Evolutionary conservation across 2,329 filamentous ascomycete species (phyloP), one percentile per base, ranked within the genome.

Genomic region (Kalmusia sp.): DNA sequence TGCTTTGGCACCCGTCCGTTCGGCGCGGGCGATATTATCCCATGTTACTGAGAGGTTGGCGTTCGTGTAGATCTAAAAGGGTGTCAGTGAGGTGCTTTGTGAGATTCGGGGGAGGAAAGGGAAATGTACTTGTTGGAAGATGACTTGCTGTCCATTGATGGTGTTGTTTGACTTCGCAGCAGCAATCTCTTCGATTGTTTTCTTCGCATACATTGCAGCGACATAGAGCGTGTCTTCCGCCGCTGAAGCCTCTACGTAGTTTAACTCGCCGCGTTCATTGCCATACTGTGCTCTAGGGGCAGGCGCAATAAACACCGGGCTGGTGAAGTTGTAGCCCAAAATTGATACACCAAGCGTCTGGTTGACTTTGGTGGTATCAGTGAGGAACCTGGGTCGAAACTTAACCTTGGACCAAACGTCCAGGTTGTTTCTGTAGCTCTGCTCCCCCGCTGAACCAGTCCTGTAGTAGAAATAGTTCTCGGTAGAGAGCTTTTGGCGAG

Each of bases 401-500:
- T 69, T 68, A 57, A 79, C 46, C 34, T 80, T 21, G 76, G 74
- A 58, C 37, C 27, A 67, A 73, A 83, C 73, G 66, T 83, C 81
- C 9, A 82, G 72, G 68, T 83, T 83, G 64, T 82, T 81, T 27
- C 80, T 73, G 66, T 82, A 82, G 7, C 72, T 65, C 75, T 76
- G 82, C 67, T 83, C 80, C 51, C 79, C 80, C 4, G 72, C 80
- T 2, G 79, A 79, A 19, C 80, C 80, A 58, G 80, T 81, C 40
- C 79, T 76, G 67, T 82, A 83, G 65, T 81, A 83, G 22, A 80
- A 80, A 67, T 79, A 83, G 67, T 80, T 79, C 45, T 64, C 52
- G 15, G 62, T 51, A 34, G 78, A 72, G 52, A 83, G 72, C 57
- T 76, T 77, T 46, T 76, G 74, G 45, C 78, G 68, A 22, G 80